phyloP scores from a whole-genome alignment of 192 early-diverging fungal species.

The Backusella psychrophila region DNA sequence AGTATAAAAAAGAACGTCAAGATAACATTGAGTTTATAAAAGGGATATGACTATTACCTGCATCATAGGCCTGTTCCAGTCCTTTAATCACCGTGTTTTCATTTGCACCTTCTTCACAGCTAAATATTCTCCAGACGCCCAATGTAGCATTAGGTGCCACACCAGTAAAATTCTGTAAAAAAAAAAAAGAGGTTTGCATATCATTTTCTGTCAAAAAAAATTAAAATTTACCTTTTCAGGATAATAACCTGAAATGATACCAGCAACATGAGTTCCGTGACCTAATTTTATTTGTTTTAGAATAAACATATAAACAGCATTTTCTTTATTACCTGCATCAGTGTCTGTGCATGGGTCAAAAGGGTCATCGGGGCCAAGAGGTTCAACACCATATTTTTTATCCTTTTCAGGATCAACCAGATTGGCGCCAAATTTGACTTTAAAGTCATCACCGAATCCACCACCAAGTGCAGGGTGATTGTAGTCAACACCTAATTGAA shows the following conservation, averaged over 20 bases:
- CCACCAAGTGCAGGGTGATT: constrained; percentile 64
- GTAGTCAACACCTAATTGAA: constrained; percentile 46
- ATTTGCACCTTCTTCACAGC: constrained; percentile 63
- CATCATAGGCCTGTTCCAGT: constrained; percentile 63
- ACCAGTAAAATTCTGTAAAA: constrained; percentile 45
- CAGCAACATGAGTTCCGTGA: constrained; percentile 67
- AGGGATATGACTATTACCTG: constrained; percentile 25
- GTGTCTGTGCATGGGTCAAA: constrained; percentile 31
- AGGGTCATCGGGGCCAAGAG: constrained; percentile 40
- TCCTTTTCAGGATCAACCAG: constrained; percentile 55
- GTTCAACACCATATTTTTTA: constrained; percentile 10
- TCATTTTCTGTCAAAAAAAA: background rate
- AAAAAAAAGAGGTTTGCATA: constrained; percentile 11
- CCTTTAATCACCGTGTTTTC: constrained; percentile 76
- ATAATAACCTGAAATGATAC: constrained; percentile 47
- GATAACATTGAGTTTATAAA: background rate
- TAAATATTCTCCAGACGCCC: constrained; percentile 78
- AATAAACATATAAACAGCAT: background rate
- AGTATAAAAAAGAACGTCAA: background rate
- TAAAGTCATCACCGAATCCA: constrained; percentile 57
- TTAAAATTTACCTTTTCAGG: constrained; percentile 2
- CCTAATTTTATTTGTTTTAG: constrained; percentile 29
- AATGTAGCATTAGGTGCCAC: constrained; percentile 65
- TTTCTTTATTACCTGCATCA: background rate
- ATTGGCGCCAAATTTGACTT: constrained; percentile 59